Evolutionary conservation across 768 basidiomycete genomes (phyloP), one percentile per base, ranked within the genome.

Genomic region (Pleurotus tuber-regium): DNA sequence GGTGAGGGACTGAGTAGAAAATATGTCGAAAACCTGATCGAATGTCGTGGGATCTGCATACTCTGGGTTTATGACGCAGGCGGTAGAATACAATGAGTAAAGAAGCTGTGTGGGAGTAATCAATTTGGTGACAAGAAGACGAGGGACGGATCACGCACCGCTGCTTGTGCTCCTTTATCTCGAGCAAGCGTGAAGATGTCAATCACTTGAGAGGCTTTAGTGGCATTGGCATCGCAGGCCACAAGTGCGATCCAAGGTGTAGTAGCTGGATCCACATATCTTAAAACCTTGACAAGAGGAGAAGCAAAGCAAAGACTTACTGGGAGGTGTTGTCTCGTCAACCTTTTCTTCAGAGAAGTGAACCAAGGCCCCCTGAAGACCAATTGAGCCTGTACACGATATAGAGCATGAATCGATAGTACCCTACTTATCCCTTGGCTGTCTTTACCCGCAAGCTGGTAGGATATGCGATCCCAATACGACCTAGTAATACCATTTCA

Each of bases 191-290:
- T 91, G 66, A 97, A 92, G 47, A 95, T 79, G 63, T 97, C 93
- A 42, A 72, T 65, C 2, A 79, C 72, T 59, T 72, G 63, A 1
- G 83, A 82, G 2, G 80, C 72, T 53, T 78, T 70, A 12, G 89
- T 89, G 14, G 84, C 76, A 64, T 94, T 93, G 51, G 63, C 61
- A 61, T 95, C 92, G 66, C 93, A 96, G 2, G 83, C 79, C 43
- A 97, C 79, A 56, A 94, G 76, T 10, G 94, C 94, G 59, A 97
- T 88, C 92, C 93, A 97, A 3, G 94, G 92, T 0, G 92, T 90
- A 4, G 70, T 74, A 2, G 89, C 87, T 79, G 63, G 29, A 53
- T 59, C 61, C 49, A 21, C 58, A 46, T n/a, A 36, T 33, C 59
- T 30, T 21, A 36, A 19, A 12, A 8, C 43, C 52, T 47, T 46